Evolutionary conservation across 139 green algal species (phyloP).

Genomic region (Zygnema cylindricum): DNA sequence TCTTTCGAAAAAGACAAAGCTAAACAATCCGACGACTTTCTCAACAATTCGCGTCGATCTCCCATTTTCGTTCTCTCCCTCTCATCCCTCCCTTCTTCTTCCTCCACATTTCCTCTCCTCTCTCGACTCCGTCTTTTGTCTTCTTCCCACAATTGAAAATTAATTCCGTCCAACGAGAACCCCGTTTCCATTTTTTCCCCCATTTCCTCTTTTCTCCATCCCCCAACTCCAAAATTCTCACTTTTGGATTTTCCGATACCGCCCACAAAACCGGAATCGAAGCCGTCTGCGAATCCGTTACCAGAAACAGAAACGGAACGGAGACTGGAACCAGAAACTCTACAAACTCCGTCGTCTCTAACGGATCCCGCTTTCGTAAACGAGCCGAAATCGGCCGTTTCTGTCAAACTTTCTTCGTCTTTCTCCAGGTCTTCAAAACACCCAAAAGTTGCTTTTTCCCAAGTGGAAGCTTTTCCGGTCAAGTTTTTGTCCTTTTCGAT

Average conservation of each 20-base stretch:
- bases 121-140: neutral
- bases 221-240: neutral
- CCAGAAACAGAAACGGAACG: no score
- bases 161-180: no score
- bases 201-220: neutral
- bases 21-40: no score
- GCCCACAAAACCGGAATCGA: neutral
- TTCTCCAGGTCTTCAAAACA: neutral
- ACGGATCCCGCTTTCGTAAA: neutral
- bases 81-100: neutral
- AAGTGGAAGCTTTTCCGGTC: no score
- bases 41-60: neutral
- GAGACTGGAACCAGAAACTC: no score
- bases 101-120: neutral
- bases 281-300: neutral
- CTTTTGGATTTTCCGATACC: neutral
- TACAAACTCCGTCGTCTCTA: no score
- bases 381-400: neutral
- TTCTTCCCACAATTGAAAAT: neutral
- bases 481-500: no score
- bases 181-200: slow-evolving; percentile 6
- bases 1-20: no score
- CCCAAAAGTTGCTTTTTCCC: neutral
- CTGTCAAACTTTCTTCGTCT: neutral
- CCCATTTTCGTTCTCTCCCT: neutral